These are phyloP conservation scores for Lolium rigidum DNA, from an alignment of 176 grass and related monocot genomes.

Conservation along the genomic window DNA sequence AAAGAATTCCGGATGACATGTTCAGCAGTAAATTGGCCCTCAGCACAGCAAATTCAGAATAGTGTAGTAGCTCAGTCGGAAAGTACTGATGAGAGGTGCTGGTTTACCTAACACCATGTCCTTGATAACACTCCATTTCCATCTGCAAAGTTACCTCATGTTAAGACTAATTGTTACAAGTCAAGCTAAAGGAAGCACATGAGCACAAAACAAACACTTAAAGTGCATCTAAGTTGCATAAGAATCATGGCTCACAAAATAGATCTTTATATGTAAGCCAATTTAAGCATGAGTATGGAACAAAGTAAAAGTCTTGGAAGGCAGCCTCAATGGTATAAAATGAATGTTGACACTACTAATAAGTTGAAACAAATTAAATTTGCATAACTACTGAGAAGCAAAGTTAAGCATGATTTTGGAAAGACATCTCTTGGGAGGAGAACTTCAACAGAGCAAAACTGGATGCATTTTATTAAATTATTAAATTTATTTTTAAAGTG, in stretches of 20 bases:
- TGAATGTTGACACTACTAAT: slow-evolving; percentile 12
- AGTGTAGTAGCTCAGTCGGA: slow-evolving; percentile 95
- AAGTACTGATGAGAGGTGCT: slow-evolving; percentile 95
- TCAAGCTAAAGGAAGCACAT: slow-evolving; percentile 14
- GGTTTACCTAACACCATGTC: slow-evolving; percentile 99
- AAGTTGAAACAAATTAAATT: slow-evolving; percentile 29
- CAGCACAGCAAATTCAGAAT: slow-evolving; percentile 94
- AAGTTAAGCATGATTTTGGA: slow-evolving; percentile 29
- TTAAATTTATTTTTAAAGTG: neutral
- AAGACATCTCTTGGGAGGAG: neutral
- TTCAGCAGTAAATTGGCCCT: slow-evolving; percentile 99
- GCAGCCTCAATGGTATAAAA: slow-evolving; percentile 21
- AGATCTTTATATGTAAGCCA: slow-evolving; percentile 22
- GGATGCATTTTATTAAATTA: slow-evolving; percentile 21
- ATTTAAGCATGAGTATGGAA: slow-evolving; percentile 32
- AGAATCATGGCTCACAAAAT: slow-evolving; percentile 23
- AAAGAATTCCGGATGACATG: slow-evolving; percentile 98
- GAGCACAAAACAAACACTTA: slow-evolving; percentile 7
- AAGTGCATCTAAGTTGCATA: slow-evolving; percentile 2
- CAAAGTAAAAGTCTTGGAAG: slow-evolving; percentile 10
- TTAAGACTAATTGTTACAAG: slow-evolving; percentile 20
- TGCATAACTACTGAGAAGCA: slow-evolving; percentile 20
- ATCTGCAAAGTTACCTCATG: slow-evolving; percentile 66
- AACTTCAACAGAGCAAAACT: slow-evolving; percentile 30
- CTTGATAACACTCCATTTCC: slow-evolving; percentile 99